Evolutionary conservation across 352 stramenopile species (phyloP), one percentile per base, ranked within the genome.

Genomic region (Phytophthora tentaculata): DNA sequence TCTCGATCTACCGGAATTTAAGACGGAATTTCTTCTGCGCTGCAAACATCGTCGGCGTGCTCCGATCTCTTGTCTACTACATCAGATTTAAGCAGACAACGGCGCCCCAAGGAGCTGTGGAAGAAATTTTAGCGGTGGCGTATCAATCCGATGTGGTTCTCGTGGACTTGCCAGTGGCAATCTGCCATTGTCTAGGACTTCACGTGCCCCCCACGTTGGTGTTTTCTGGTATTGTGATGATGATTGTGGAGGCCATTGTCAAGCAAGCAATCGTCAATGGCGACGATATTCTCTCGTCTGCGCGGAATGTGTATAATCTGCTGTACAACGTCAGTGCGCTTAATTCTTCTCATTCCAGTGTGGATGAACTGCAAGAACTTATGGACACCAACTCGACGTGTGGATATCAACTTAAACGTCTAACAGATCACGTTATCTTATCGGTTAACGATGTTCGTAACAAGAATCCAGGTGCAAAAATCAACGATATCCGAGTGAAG

Each of bases 91-190:
- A 57, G 14, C 47, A 70, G 47, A 70, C 61, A 0, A 70, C 49
- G 12, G 61, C 55, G 4, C 55, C 67, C 2, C 47, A 70, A 39
- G 61, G 55, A 56, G 23, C 19, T 19, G 49, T 67, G 0, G 49
- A 66, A 59, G 20, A 74, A 45, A 2, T 70, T n/a, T 29, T 70
- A 1, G 41, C 61, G 17, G n/a, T 62, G 3, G 54, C 55, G 6
- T 70, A 70, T 28, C 67, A 74, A 53, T 63, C 67, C 2, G 61
- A 74, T 56, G 55, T 70, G 2, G 61, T 74, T 6, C 28, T 61
- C 2, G 54, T 67, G n/a, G 61, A 74, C 37, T 63, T 74, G 16
- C 67, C 67, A 16, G 61, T 67, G 19, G 61, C 61, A 26, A 60
- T 74, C 19, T 60, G 54, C 44, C 53, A 70, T 44, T 74, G 67